Conservation (phyloP, 1,284 basidiomycete genomes). For the Sporisorium reilianum region DNA sequence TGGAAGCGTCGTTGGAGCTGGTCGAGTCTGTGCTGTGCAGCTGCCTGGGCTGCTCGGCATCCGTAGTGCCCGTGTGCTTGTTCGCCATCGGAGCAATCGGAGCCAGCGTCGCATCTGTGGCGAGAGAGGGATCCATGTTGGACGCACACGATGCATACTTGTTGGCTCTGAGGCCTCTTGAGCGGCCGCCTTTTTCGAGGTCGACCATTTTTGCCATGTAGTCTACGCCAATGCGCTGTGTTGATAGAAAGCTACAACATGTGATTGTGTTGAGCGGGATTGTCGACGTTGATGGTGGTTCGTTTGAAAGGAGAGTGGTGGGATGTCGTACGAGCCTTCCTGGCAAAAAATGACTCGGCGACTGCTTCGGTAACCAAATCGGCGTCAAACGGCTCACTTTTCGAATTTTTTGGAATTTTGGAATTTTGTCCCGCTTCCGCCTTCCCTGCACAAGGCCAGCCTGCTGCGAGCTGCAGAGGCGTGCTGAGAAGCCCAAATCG, state of each 20-base stretch:
- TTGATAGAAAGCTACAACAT: not conserved
- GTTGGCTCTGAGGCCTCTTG: not conserved
- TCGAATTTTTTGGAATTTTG: too few species aligned
- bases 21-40: conserved; percentile 14
- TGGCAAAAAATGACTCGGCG: not conserved
- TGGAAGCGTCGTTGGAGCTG: not conserved
- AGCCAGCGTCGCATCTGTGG: not conserved
- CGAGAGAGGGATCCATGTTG: conserved; percentile 1
- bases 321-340: conserved; percentile 6
- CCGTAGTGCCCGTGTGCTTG: not conserved
- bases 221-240: not conserved
- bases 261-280: not conserved
- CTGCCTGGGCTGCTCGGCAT: not conserved
- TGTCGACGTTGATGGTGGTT: not conserved
- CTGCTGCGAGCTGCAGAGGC: too few species aligned
- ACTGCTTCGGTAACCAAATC: conserved; percentile 1
- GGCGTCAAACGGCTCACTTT: not conserved
- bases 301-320: not conserved
- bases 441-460: too few species aligned
- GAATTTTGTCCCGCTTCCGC: too few species aligned
- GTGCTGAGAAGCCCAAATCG: conserved; percentile 5
- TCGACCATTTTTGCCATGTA: not conserved
- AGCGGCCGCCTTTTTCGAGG: conserved; percentile 2
- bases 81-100: not conserved
- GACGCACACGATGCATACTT: not conserved